Conservation (phyloP, 2,329 filamentous ascomycete species). For the Diaporthe humulicola region DNA sequence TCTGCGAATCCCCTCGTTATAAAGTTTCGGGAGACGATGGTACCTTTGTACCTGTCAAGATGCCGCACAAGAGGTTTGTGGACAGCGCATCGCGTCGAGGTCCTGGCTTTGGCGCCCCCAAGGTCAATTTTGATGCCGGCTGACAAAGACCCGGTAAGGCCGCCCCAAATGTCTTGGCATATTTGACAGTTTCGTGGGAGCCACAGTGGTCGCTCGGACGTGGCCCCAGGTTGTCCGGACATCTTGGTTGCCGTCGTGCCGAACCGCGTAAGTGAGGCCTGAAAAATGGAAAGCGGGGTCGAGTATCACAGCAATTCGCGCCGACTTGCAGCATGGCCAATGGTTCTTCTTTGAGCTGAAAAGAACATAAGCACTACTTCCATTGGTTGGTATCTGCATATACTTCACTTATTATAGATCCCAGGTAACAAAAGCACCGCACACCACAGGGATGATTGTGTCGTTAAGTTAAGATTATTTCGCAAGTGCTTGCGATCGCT, state of each 20-base stretch:
- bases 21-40: background rate
- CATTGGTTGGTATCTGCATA: too few species aligned
- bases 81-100: background rate
- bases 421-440: too few species aligned
- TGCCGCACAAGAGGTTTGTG: background rate
- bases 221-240: background rate
- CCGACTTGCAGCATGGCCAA: background rate
- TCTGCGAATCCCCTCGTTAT: background rate
- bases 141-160: background rate
- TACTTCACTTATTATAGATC: too few species aligned
- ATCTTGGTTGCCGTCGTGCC: background rate
- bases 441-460: too few species aligned
- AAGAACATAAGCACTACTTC: background rate
- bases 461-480: too few species aligned
- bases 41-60: background rate
- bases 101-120: background rate
- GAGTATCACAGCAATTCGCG: background rate
- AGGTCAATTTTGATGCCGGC: background rate
- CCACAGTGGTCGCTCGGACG: background rate
- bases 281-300: background rate
- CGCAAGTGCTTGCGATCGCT: too few species aligned
- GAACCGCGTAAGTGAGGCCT: background rate
- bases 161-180: background rate
- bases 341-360: background rate
- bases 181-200: background rate